Evolutionary conservation across 129 eudicot genomes (phyloP), one percentile per base, ranked within the genome.

Genomic region (Flaveria bidentis): DNA sequence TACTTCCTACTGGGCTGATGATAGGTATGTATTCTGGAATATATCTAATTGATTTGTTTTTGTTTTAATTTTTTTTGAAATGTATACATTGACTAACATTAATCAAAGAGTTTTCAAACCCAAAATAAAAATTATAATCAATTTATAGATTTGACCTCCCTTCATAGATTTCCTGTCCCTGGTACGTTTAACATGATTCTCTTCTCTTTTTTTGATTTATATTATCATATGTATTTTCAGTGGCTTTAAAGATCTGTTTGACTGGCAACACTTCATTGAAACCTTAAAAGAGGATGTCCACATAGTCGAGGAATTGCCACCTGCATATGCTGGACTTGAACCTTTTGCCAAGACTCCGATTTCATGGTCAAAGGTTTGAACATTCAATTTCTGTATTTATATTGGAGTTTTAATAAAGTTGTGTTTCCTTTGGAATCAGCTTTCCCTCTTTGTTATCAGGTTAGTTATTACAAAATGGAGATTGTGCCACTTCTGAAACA

Each of bases 1-100:
- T 74, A 82, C 97, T 64, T 95, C 99, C 16, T 95, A 89, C 66
- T 95, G 99, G 99, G 99, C 99, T 60, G 99, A 95, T 83, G 91
- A 95, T 20, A 95, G 99, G 99, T 91, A 67, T 22, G 10, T 77
- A 18, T 62, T 84, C 58, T 55, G 70, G 50, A 60, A 18, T 9
- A 25, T 61, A 13, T 73, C 14, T 11, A 33, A 52, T 33, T 10
- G 14, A 52, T 52, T 25, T 60, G 16, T 36, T 36, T 5, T 30
- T 30, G 5, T 53, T 53, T 53, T n/a, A n/a, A n/a, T n/a, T 1
- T 28, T 11, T 72, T 53, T 28, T 6, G 47, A 47, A 69, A 69
- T 6, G 4, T 63, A 63, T 30, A 63, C 45, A 25, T 25, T 56
- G 26, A 30, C 4, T 30, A 30, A 30, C 36, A 30, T 18, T 9